Evolutionary conservation across 225 moss, liverwort and hornwort species (phyloP), one percentile per base, ranked within the genome.

Genomic region (Thuidium tamariscinum): DNA sequence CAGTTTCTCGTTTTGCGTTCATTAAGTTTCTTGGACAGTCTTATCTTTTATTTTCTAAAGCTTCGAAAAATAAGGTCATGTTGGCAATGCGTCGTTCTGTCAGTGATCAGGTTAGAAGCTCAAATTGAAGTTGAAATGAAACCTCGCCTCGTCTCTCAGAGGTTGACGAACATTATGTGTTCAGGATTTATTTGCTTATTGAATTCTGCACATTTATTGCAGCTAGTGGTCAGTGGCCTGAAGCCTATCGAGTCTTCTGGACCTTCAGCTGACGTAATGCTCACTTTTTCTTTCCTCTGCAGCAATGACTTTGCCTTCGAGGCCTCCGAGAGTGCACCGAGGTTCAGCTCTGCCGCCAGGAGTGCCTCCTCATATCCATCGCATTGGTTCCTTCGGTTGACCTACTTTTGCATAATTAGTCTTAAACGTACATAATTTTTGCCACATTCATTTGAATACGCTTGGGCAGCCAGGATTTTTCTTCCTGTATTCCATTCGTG

Each of bases 291-390:
- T 83, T 72, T 85, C 73, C 60, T 49, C 60, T 66, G 44, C 86
- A 81, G 88, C 60, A 61, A 88, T 88, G 90, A 80, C 82, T 29
- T 78, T 86, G 74, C 19, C 81, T 70, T 84, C 73, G 30, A 84
- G 74, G 26, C 62, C 87, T 75, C 70, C 64, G 15, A 90, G 57
- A 83, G 79, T 90, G 18, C 90, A 87, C 54, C 89, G 80, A 68
- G 92, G 92, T 59, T 85, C 83, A 62, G 75, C 90, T 79, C 82
- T 92, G 70, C 92, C 90, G 85, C 92, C 90, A 34, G 85, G 92
- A 80, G 75, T 90, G 41, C 87, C 85, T 89, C 84, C 83, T 92
- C 92, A 92, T 92, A 92, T 92, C 90, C 89, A 83, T 85, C 17
- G 2, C 66, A 79, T 37, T 71, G 34, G 42, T 72, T 79, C 56